These are phyloP conservation scores for Xanthoconium separans DNA, from an alignment of 1,284 basidiomycete species.

Conservation along the genomic window DNA sequence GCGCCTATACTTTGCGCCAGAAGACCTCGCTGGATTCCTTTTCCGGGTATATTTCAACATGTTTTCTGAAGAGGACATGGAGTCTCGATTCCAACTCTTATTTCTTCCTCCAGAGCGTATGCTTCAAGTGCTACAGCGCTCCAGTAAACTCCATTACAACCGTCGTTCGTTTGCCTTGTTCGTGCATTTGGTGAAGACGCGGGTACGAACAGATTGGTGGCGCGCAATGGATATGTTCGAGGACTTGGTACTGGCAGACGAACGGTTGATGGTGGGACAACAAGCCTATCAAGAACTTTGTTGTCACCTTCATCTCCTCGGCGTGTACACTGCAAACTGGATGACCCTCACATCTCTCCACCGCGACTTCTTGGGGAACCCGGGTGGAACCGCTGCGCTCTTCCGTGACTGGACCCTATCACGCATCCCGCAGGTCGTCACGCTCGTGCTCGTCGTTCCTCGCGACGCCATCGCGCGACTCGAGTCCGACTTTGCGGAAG, in stretches of 20 bases:
- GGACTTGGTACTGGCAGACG: constrained; percentile 28
- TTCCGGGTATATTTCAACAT: constrained; percentile 46
- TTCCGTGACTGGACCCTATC: constrained; percentile 20
- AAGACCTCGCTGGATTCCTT: constrained; percentile 40
- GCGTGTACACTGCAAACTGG: constrained; percentile 20
- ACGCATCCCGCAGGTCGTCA: constrained; percentile 21
- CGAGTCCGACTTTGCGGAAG: constrained; percentile 18
- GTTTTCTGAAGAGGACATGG: constrained; percentile 35
- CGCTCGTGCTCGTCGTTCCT: constrained; percentile 27
- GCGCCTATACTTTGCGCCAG: constrained; percentile 27
- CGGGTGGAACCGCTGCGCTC: not conserved
- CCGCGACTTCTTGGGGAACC: too few relatives aligned
- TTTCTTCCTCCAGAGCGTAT: not conserved
- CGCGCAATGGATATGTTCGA: constrained; percentile 32
- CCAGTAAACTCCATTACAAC: constrained; percentile 37
- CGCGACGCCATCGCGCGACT: constrained; percentile 16
- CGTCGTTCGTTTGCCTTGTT: constrained; percentile 44
- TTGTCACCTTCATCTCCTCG: constrained; percentile 38
- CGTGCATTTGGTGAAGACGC: constrained; percentile 37
- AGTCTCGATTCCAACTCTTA: not conserved
- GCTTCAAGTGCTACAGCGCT: not conserved
- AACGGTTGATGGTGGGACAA: constrained; percentile 29
- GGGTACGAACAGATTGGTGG: constrained; percentile 35
- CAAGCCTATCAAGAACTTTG: constrained; percentile 42
- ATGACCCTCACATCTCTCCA: not conserved